Evolutionary conservation across 78 protist species (phyloP).

Genomic region (Tieghemostelium lacteum): DNA sequence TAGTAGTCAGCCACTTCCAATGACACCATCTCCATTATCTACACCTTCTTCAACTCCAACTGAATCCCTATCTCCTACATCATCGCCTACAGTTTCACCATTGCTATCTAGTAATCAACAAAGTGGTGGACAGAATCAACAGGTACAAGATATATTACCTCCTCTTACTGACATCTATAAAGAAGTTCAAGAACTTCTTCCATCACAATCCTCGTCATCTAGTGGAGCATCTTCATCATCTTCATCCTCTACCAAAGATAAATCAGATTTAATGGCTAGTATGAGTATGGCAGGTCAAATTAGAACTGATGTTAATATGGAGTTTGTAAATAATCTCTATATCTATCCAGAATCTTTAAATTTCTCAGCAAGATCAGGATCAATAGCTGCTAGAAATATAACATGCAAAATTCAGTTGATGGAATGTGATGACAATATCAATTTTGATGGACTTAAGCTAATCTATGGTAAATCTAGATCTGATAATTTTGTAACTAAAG

Average conservation of each 20-base stretch:
- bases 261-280: too few relatives aligned
- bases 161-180: background rate
- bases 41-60: background rate
- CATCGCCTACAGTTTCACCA: background rate
- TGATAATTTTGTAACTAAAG: slow-evolving; percentile 16
- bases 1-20: background rate
- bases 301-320: slow-evolving; percentile 30
- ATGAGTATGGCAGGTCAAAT: too few relatives aligned
- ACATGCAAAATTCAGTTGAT: slow-evolving; percentile 62
- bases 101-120: background rate
- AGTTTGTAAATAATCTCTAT: slow-evolving; percentile 60
- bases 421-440: slow-evolving; percentile 68
- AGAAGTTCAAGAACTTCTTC: slow-evolving; percentile 16
- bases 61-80: background rate
- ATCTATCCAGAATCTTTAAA: slow-evolving; percentile 55
- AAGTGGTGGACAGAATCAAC: too few relatives aligned
- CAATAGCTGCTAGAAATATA: slow-evolving; percentile 69
- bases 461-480: slow-evolving; percentile 54
- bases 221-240: too few relatives aligned
- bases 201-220: background rate
- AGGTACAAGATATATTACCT: too few relatives aligned
- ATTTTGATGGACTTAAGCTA: slow-evolving; percentile 54
- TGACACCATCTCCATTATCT: background rate
- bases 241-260: too few relatives aligned
- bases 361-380: slow-evolving; percentile 38